Evolutionary conservation across 441 rosid genomes (phyloP), one percentile per base, ranked within the genome.

Genomic region (Codiaeum variegatum): DNA sequence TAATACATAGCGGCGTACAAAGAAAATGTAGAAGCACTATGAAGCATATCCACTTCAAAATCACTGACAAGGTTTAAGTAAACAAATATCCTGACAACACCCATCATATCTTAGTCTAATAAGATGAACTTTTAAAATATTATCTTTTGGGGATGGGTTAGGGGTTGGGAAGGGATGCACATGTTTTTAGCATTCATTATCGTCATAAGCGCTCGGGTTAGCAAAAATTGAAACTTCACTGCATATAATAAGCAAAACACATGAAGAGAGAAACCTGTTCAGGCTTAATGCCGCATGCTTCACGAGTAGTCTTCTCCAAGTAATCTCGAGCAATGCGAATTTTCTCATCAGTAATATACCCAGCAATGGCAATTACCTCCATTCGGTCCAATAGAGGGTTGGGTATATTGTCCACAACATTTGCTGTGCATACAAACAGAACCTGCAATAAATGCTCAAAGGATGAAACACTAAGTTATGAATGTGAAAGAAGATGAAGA

Each of bases 321-420:
- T 88, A 89, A 73, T 91, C 97, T 82, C 94, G 87, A 29, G 97
- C 99, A 75, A 94, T 94, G 79, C 87, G 98, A 90, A 88, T 74
- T 85, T 95, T 95, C 89, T 93, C 98, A 76, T 95, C 98, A n/a
- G 97, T 93, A 51, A 93, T 87, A 79, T 95, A 95, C 13, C 98
- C 99, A 61, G 99, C 88, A 71, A 95, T 86, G 72, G 88, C 72
- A 70, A 95, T 90, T 67, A 93, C 97, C 81, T 95, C 99, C 99
- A 93, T 95, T 79, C 98, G 88, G 75, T 95, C 99, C 83, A 95
- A 83, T 62, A 93, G 96, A 69, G 98, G 97, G 49, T 77, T 80
- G 11, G 97, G 97, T 79, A 95, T 95, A 79, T 38, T 90, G 66
- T 91, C 93, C 69, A 87, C 68, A 58, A 88, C 97, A 81, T 95